Conservation (phyloP, 306 rosid species). For the Inga oerstediana region DNA sequence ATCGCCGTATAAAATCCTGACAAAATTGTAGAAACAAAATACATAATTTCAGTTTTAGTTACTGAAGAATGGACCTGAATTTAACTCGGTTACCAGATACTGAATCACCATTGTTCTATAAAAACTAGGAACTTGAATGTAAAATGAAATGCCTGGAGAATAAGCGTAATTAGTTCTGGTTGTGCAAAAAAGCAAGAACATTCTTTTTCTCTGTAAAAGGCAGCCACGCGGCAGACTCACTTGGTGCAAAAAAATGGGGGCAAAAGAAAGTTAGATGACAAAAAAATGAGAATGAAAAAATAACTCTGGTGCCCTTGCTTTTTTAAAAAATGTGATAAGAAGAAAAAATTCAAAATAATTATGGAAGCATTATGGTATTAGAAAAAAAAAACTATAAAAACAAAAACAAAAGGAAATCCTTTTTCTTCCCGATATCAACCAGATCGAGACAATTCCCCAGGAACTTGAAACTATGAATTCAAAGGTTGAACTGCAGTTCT, state of each 20-base stretch:
- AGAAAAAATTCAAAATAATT: neutral
- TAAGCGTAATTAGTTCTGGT: neutral
- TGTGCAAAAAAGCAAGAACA: neutral
- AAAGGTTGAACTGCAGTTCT: conserved; percentile 8
- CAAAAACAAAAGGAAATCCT: neutral
- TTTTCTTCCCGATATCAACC: neutral
- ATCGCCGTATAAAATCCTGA: conserved; percentile 88
- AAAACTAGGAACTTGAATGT: neutral
- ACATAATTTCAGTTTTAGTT: conserved; percentile 20
- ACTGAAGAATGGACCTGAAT: conserved; percentile 7
- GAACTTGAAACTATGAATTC: neutral
- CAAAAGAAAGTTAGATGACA: no score
- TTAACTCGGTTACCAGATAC: neutral
- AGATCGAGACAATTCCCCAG: neutral
- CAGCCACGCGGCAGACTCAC: neutral
- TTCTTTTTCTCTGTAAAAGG: neutral
- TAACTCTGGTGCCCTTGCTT: neutral
- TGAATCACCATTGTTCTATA: neutral
- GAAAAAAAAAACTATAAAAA: no score
- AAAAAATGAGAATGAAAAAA: neutral
- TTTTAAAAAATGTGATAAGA: neutral
- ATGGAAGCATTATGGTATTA: neutral
- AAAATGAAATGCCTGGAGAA: conserved; percentile 4
- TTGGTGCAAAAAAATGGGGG: neutral
- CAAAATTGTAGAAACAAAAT: neutral